Evolutionary conservation across 345 rosid species (phyloP).

Genomic region (Adansonia digitata): DNA sequence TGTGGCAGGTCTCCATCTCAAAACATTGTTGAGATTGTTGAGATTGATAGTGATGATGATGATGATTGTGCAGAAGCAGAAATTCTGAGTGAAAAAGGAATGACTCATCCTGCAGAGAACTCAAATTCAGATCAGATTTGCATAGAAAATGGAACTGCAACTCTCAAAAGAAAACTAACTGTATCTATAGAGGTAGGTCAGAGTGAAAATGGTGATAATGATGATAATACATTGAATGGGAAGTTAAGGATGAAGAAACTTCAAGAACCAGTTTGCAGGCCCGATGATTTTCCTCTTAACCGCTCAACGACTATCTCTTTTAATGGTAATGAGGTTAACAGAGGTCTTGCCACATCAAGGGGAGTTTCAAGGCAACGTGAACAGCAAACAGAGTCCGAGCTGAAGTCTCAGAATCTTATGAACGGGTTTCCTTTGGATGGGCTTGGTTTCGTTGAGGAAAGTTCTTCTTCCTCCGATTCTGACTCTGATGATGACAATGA

Average conservation of each 20-base stretch:
- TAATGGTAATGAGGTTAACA: neutral
- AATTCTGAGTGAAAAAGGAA: conserved; percentile 4
- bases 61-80: neutral
- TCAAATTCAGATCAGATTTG: neutral
- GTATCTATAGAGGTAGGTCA: neutral
- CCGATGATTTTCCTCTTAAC: conserved; percentile 1
- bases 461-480: conserved; percentile 27
- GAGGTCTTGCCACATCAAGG: neutral
- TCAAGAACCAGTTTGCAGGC: conserved; percentile 9
- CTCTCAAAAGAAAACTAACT: conserved; percentile 31
- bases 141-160: neutral
- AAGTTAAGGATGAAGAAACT: conserved; percentile 11
- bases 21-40: conserved; percentile 25
- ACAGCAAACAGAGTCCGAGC: neutral
- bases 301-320: neutral
- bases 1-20: neutral
- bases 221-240: neutral
- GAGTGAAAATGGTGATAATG: conserved; percentile 1
- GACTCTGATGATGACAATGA: conserved; percentile 22
- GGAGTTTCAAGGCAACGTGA: conserved; percentile 2
- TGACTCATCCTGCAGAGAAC: neutral
- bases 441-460: conserved; percentile 4
- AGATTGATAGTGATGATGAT: conserved; percentile 39
- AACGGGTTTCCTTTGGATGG: neutral
- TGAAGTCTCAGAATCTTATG: neutral